Evolutionary conservation across 2,329 filamentous ascomycete genomes (phyloP).

Genomic region (Lasiodiplodia sp.): DNA sequence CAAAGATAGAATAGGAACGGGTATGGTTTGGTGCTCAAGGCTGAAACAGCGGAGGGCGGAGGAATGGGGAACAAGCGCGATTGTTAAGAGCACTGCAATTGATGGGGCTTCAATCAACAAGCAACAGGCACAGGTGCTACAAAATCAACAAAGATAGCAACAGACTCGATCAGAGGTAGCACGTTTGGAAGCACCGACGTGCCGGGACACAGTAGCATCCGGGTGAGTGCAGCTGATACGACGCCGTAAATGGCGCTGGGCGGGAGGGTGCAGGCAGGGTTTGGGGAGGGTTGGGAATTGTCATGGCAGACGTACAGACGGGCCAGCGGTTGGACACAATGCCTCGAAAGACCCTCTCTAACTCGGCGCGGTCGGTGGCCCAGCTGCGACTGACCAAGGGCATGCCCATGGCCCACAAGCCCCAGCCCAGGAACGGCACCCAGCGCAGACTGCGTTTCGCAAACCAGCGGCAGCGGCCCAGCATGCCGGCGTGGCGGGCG

Average conservation of each 20-base stretch:
- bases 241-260: constrained; percentile 20
- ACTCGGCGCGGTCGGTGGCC: constrained; percentile 63
- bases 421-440: constrained; percentile 70
- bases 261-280: constrained; percentile 5
- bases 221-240: not conserved
- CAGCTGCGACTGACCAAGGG: constrained; percentile 68
- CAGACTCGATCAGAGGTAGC: constrained; percentile 12
- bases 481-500: constrained; percentile 63
- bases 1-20: constrained; percentile 14
- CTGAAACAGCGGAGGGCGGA: not conserved
- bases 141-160: constrained; percentile 10
- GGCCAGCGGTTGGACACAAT: constrained; percentile 62
- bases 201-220: constrained; percentile 1
- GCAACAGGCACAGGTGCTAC: not conserved
- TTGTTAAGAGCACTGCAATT: not conserved
- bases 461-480: constrained; percentile 68
- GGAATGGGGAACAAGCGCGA: not conserved
- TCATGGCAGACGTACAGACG: constrained; percentile 58
- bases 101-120: not conserved
- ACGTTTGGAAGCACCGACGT: constrained; percentile 18
- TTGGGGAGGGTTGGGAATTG: not conserved
- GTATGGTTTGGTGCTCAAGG: not conserved
- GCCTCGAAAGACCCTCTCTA: constrained; percentile 64
- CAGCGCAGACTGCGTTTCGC: constrained; percentile 66
- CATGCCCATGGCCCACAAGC: constrained; percentile 71